A percentile compares a stretch with the other conserved stretches of the same genome.
phyloP scores from a whole-genome alignment of 106 monocot species.

The Apostasia shenzhenica region DNA sequence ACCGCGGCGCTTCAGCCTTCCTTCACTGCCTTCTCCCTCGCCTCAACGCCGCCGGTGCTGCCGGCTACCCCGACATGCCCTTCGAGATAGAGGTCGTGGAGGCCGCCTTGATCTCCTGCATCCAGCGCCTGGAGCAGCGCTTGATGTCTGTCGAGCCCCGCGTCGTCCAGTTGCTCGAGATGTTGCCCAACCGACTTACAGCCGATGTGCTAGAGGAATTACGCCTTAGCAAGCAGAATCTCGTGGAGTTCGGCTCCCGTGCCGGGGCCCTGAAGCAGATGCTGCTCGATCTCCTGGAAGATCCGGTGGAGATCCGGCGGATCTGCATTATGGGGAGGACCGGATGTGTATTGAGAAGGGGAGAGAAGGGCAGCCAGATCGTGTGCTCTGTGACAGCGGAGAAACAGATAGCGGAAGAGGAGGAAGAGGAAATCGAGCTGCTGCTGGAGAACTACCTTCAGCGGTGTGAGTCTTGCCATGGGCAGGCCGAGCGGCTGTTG shows the following conservation, averaged over 20 bases:
- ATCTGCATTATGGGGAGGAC: constrained; percentile 90
- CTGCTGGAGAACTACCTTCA: constrained; percentile 94
- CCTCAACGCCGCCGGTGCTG: constrained; percentile 60
- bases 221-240: constrained; percentile 84
- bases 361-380: constrained; percentile 32
- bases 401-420: constrained; percentile 91
- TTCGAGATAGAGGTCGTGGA: constrained; percentile 99
- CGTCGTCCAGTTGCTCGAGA: constrained; percentile 81
- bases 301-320: constrained; percentile 86
- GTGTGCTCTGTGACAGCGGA: constrained; percentile 57
- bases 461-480: constrained; percentile 96
- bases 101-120: constrained; percentile 88
- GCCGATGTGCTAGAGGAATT: constrained; percentile 89
- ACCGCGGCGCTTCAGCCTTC: constrained; percentile 80
- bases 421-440: constrained; percentile 99
- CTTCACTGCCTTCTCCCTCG: constrained; percentile 68
- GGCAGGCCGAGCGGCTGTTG: constrained; percentile 94
- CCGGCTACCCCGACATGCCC: constrained; percentile 67
- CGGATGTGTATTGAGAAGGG: constrained; percentile 48
- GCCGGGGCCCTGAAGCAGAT: constrained; percentile 96
- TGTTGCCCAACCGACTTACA: constrained; percentile 86
- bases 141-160: constrained; percentile 40
- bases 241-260: constrained; percentile 91
- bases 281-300: constrained; percentile 93
- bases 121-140: constrained; percentile 77